phyloP scores from a whole-genome alignment of 2,329 filamentous ascomycete genomes.

The Sporothrix brasiliensis region DNA sequence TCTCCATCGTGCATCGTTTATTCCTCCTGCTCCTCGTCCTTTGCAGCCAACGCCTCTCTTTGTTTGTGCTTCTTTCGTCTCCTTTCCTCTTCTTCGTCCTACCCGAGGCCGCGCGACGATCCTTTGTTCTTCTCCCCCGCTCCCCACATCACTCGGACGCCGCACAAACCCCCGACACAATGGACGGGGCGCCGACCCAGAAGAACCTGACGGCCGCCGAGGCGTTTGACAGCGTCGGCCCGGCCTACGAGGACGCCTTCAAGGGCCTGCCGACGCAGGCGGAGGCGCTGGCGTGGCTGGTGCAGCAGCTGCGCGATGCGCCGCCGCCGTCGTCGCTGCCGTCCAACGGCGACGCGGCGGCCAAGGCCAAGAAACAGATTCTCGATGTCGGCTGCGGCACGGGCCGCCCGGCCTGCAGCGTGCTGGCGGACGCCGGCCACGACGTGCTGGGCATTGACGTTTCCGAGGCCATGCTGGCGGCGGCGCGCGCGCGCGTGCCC shows the following conservation, averaged over 20 bases:
- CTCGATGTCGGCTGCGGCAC: conserved; percentile 42
- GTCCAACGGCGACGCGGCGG: background rate
- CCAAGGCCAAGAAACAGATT: conserved; percentile 29
- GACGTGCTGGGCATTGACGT: conserved; percentile 41
- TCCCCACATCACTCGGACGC: background rate
- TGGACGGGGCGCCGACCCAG: background rate
- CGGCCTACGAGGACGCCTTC: conserved; percentile 41
- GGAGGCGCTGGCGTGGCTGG: conserved; percentile 39
- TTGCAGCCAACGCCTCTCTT: too few species aligned
- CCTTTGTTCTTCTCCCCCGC: background rate
- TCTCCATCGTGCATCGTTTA: background rate
- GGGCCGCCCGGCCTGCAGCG: conserved; percentile 38
- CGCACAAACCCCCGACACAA: background rate
- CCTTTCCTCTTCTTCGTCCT: background rate
- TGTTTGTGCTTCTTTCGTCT: background rate
- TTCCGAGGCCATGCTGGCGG: conserved; percentile 39
- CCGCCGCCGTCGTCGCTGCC: background rate
- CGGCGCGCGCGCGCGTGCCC: conserved; percentile 38
- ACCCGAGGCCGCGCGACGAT: background rate
- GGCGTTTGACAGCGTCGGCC: conserved; percentile 39
- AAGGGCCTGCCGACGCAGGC: conserved; percentile 37
- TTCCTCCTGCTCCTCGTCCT: background rate
- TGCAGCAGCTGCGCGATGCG: conserved; percentile 34
- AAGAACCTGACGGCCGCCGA: conserved; percentile 35
- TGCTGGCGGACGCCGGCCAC: conserved; percentile 40